Evolutionary conservation across 768 basidiomycete species (phyloP).

Genomic region (Gloeopeniophorella convolvens): DNA sequence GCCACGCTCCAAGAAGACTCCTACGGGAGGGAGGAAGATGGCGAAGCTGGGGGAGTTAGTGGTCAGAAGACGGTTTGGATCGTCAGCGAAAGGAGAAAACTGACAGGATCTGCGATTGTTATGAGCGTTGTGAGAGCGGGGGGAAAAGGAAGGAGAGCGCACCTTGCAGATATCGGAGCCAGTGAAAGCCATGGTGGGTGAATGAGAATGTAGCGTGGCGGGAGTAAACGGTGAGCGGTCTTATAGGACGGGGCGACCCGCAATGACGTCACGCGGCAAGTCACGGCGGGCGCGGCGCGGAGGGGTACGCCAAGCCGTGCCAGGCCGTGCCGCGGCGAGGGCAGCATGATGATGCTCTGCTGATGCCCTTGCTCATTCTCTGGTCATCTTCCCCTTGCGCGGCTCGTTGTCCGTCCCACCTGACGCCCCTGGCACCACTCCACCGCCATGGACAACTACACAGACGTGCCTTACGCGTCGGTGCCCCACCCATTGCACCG

Average conservation of each 20-base stretch:
- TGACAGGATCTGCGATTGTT: conserved; percentile 38
- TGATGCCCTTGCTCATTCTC: no score
- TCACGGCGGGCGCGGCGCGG: no score
- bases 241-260: no score
- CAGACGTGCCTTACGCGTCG: conserved; percentile 33
- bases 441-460: conserved; percentile 6
- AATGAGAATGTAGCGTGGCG: conserved; percentile 13
- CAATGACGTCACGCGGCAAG: no score
- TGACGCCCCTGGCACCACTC: not conserved
- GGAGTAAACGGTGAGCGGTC: not conserved
- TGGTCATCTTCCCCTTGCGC: no score
- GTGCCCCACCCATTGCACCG: conserved; percentile 28
- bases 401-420: not conserved
- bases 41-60: conserved; percentile 40
- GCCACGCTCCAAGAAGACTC: conserved; percentile 85
- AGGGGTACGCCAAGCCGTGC: no score
- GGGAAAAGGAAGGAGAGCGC: conserved; percentile 16
- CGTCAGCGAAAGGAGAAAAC: not conserved
- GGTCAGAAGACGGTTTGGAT: not conserved
- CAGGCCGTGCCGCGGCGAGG: no score
- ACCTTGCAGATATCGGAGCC: conserved; percentile 75
- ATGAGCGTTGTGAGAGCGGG: not conserved
- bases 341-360: no score
- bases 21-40: conserved; percentile 73
- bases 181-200: conserved; percentile 56